phyloP scores from a whole-genome alignment of 2,329 filamentous ascomycete species.

The Fusarium sp. region DNA sequence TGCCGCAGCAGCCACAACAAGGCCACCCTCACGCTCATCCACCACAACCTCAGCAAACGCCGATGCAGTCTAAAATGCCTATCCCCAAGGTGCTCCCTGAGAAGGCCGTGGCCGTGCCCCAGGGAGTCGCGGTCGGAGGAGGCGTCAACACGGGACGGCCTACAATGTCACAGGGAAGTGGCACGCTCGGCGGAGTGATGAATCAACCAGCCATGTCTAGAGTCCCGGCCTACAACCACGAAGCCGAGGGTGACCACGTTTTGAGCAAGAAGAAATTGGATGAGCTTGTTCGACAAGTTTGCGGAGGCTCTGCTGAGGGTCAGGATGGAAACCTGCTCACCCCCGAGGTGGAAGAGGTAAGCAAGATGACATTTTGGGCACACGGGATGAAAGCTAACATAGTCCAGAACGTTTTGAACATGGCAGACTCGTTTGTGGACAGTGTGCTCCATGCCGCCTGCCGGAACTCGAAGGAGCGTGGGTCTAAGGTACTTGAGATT shows the following conservation, averaged over 20 bases:
- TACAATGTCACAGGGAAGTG: constrained; percentile 84
- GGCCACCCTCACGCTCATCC: constrained; percentile 64
- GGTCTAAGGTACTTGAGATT: constrained; percentile 90
- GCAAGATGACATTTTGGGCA: background rate
- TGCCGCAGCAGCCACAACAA: constrained; percentile 50
- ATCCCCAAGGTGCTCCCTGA: constrained; percentile 84
- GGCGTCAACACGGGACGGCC: constrained; percentile 76
- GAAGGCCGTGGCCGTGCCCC: constrained; percentile 75
- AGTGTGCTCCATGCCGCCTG: constrained; percentile 89
- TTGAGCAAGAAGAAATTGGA: constrained; percentile 99
- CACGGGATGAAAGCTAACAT: constrained; percentile 28
- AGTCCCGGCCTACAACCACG: constrained; percentile 85
- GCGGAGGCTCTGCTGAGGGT: constrained; percentile 80
- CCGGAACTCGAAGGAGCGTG: constrained; percentile 91
- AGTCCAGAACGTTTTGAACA: constrained; percentile 82
- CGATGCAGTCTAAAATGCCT: constrained; percentile 74
- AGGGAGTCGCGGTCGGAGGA: constrained; percentile 77
- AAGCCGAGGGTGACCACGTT: constrained; percentile 91
- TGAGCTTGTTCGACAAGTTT: constrained; percentile 93
- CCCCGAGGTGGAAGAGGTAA: constrained; percentile 95
- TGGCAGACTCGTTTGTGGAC: constrained; percentile 96
- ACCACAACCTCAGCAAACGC: constrained; percentile 55
- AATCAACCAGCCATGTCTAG: constrained; percentile 87
- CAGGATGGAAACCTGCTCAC: constrained; percentile 82
- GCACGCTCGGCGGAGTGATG: constrained; percentile 84